These are phyloP conservation scores for Pseudogymnoascus sp. DNA, from an alignment of 2,329 filamentous ascomycete genomes.

Conservation along the genomic window DNA sequence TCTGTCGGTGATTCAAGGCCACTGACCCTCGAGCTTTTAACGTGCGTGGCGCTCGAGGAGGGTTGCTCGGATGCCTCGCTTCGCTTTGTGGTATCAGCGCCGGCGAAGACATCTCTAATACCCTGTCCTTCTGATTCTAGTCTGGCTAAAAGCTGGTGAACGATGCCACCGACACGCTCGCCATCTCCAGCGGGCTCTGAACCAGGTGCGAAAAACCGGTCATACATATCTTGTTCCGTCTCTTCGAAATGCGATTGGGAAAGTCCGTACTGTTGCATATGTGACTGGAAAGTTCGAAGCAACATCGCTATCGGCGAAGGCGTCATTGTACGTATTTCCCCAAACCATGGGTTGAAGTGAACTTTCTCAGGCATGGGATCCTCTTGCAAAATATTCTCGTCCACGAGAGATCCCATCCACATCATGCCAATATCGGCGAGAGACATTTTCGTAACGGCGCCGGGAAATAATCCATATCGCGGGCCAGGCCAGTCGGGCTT, in stretches of 20 bases:
- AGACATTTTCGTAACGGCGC: background rate
- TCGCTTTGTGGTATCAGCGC: background rate
- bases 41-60: background rate
- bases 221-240: slow-evolving; percentile 22
- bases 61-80: background rate
- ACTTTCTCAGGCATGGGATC: background rate
- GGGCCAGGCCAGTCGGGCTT: background rate
- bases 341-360: background rate
- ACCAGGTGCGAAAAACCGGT: slow-evolving; percentile 15
- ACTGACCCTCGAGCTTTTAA: background rate
- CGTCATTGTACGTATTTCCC: background rate
- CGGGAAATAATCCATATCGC: background rate
- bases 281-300: background rate
- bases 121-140: background rate
- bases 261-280: background rate
- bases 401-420: background rate
- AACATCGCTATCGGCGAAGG: background rate
- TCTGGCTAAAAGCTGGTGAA: background rate
- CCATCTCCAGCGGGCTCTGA: background rate
- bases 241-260: background rate
- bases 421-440: background rate
- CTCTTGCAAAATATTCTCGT: background rate
- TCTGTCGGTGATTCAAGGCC: background rate
- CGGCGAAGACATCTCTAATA: background rate
- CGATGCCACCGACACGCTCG: background rate